A percentile compares a stretch with the other conserved stretches of the same genome.
Conservation (phyloP, 805 yeast genomes). For the Candida peoriensis region DNA sequence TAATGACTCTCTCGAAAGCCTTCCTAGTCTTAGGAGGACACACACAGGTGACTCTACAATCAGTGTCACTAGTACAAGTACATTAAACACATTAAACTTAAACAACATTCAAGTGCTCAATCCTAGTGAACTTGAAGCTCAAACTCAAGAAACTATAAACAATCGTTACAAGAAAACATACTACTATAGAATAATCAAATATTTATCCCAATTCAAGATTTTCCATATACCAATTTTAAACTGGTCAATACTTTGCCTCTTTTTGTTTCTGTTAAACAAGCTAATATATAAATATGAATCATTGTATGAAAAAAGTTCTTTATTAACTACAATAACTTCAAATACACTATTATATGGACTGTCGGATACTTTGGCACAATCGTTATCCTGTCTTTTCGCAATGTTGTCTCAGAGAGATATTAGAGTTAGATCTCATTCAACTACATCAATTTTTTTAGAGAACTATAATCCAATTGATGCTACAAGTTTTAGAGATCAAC, state of each 20-base stretch:
- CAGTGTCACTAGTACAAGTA: too few relatives aligned
- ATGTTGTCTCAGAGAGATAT: constrained; percentile 7
- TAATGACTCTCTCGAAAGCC: too few relatives aligned
- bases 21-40: too few relatives aligned
- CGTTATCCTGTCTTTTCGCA: constrained; percentile 19
- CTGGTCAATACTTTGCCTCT: constrained; percentile 42
- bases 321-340: constrained; percentile 75
- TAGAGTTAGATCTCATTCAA: constrained; percentile 3
- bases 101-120: constrained; percentile 1
- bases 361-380: constrained; percentile 89
- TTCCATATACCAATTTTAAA: constrained; percentile 53
- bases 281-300: constrained; percentile 54
- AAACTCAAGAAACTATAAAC: too few relatives aligned
- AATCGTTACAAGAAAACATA: constrained; percentile 14
- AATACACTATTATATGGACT: constrained; percentile 80
- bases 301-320: constrained; percentile 57
- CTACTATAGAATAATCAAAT: constrained; percentile 15
- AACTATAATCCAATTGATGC: constrained; percentile 7
- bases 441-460: constrained; percentile 14
- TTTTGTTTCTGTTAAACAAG: constrained; percentile 45
- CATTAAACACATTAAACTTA: too few relatives aligned
- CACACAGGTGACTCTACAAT: constrained; percentile 1
- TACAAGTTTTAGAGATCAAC: constrained; percentile 7
- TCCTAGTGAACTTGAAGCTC: constrained; percentile 2
- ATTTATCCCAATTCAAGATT: constrained; percentile 28